Evolutionary conservation across 208 protist genomes (phyloP).

Genomic region (Endotrypanum monterogeii): DNA sequence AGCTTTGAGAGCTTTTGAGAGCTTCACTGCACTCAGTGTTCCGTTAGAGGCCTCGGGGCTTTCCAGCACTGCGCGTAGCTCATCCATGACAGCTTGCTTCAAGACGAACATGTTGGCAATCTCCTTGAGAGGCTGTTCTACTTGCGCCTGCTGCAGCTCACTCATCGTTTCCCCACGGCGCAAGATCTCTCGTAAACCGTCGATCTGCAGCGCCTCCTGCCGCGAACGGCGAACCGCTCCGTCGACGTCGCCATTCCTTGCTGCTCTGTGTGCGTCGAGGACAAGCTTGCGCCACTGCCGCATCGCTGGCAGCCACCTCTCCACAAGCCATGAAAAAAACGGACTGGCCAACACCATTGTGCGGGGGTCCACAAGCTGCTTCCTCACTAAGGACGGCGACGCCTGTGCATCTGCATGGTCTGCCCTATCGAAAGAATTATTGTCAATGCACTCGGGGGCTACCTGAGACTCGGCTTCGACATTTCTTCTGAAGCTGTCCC

Average conservation of each 20-base stretch:
- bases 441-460: neutral
- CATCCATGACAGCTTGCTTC: constrained; percentile 29
- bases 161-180: constrained; percentile 57
- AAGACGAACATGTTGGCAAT: constrained; percentile 32
- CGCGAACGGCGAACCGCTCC: constrained; percentile 41
- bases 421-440: neutral
- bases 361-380: neutral
- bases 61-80: constrained; percentile 40
- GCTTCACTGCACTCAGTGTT: constrained; percentile 12
- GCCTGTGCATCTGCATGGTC: neutral
- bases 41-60: neutral
- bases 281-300: constrained; percentile 55
- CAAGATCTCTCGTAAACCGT: constrained; percentile 67
- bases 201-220: constrained; percentile 40
- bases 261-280: constrained; percentile 30
- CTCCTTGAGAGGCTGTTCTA: constrained; percentile 48
- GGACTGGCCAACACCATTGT: constrained; percentile 34
- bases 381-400: neutral
- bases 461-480: constrained; percentile 12
- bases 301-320: constrained; percentile 76
- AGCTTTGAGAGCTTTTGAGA: constrained; percentile 26
- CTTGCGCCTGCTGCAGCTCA: constrained; percentile 41
- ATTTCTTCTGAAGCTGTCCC: constrained; percentile 26
- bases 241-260: constrained; percentile 33
- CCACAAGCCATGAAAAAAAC: constrained; percentile 67